A percentile compares a stretch with the other conserved stretches of the same genome.
These are phyloP conservation scores for Ceratocystiopsis brevicomis DNA, from an alignment of 2,329 filamentous ascomycete species.

Conservation along the genomic window DNA sequence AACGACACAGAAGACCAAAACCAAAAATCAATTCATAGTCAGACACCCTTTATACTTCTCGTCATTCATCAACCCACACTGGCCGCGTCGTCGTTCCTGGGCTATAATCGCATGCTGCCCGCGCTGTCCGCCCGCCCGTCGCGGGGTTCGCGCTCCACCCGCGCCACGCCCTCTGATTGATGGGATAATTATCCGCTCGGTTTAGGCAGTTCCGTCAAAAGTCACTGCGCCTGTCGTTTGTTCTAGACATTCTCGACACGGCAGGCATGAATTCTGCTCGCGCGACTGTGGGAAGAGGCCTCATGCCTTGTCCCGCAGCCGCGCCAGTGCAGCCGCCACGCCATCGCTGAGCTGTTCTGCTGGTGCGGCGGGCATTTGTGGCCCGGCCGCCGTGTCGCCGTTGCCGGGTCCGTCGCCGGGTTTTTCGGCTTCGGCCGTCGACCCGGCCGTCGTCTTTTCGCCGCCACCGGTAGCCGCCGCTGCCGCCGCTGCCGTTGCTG, in stretches of 20 bases:
- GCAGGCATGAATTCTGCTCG: neutral
- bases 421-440: constrained; percentile 23
- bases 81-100: too few relatives aligned
- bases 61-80: too few relatives aligned
- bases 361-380: constrained; percentile 5
- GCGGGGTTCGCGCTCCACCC: too few relatives aligned
- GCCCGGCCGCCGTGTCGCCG: constrained; percentile 2
- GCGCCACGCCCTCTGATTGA: too few relatives aligned
- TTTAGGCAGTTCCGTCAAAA: too few relatives aligned
- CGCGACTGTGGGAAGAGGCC: neutral
- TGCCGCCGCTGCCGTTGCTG: neutral
- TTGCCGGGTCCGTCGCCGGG: constrained; percentile 15
- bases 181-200: too few relatives aligned
- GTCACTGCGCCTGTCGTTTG: neutral
- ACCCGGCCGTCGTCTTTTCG: too few relatives aligned
- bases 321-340: constrained; percentile 41
- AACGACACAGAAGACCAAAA: neutral
- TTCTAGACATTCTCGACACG: neutral
- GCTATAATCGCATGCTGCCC: too few relatives aligned
- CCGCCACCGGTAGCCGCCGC: neutral
- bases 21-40: neutral
- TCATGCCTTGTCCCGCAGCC: constrained; percentile 28
- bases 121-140: too few relatives aligned
- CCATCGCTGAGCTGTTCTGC: constrained; percentile 33
- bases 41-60: neutral